Base-by-base conservation (phyloP, 2,329 filamentous ascomycete species). In the Chaetomiaceae sp. region DNA sequence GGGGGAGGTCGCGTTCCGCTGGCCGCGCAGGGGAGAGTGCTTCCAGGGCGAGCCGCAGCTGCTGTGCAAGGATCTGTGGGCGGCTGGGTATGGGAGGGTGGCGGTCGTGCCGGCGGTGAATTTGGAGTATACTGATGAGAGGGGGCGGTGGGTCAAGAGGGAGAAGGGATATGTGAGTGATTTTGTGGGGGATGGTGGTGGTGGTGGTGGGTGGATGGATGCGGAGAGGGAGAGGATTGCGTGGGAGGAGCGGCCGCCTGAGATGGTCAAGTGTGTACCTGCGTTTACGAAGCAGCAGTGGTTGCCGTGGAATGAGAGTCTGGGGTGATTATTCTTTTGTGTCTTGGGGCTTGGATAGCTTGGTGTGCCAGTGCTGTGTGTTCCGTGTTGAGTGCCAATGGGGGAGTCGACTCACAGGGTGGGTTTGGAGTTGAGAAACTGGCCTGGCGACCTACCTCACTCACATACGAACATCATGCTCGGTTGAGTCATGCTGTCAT, bases 31-130 rank as follows among this genome's bases (percentile, higher is more conserved):
- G 13, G 66, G 60, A 3, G 79, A 82, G 58, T 82, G 79, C 51
- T 68, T 62, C n/a, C 72, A 75, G 53, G 78, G 78, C 4, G 79
- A 82, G 60, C 76, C 79, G 1, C 70, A 73, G 46, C 60, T 81
- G 9, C 75, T 82, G 37, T 76, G 74, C 55, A 82, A 81, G 51
- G 79, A 82, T 8, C 16, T 37, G 34, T 37, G 34, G 34, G 5
- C n/a, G n/a, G 10, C 53, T 4, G 75, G 76, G 2, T 71, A 70
- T 52, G 68, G 72, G 14, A 76, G 71, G 57, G 77, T 82, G 51
- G 77, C 78, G 0, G 75, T 79, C 0, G 68, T 82, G 7, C 78
- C 79, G 0, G 71, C 69, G 2, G 71, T 83, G 3, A 80, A 78
- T 55, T 62, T 82, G 2, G 77, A 74, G 50, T 82, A 82, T 58